These are phyloP conservation scores for Neckera pumila DNA, from an alignment of 225 moss, liverwort and hornwort species.

Conservation along the genomic window DNA sequence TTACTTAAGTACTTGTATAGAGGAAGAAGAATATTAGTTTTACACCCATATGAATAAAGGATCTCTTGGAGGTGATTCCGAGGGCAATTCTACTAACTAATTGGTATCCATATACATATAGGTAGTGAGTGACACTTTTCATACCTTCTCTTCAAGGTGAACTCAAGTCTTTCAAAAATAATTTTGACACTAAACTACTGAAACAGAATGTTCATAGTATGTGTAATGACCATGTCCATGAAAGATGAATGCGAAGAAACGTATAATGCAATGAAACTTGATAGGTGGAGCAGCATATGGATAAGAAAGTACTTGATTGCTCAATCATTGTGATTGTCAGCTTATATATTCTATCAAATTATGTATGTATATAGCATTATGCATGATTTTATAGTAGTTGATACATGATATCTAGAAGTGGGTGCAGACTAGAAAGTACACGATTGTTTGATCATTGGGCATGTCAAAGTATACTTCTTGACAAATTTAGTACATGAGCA, in stretches of 20 bases:
- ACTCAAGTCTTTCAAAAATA: not conserved
- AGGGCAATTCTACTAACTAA: not conserved
- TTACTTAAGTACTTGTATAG: not conserved
- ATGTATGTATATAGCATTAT: rapidly evolving
- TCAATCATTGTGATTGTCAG: not conserved
- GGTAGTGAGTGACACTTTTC: not conserved
- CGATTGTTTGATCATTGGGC: not conserved
- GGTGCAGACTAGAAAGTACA: not conserved
- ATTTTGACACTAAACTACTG: not conserved
- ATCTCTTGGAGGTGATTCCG: rapidly evolving
- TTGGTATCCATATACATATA: not conserved
- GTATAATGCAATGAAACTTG: not conserved
- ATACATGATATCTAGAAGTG: not conserved
- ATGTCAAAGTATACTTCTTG: rapidly evolving
- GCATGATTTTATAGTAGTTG: not conserved
- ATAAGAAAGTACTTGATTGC: not conserved
- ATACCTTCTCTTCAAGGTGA: not conserved
- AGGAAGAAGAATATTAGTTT: not conserved
- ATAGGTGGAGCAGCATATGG: too few relatives aligned
- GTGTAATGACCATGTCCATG: not conserved
- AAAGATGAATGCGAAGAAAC: not conserved
- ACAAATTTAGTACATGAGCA: not conserved
- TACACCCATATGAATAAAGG: not conserved
- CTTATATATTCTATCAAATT: not conserved
- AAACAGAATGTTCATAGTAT: not conserved